A percentile compares a stretch with the other conserved stretches of the same genome.
These are phyloP conservation scores for Coniella lustricola DNA, from an alignment of 2,329 filamentous ascomycete genomes.

Conservation along the genomic window DNA sequence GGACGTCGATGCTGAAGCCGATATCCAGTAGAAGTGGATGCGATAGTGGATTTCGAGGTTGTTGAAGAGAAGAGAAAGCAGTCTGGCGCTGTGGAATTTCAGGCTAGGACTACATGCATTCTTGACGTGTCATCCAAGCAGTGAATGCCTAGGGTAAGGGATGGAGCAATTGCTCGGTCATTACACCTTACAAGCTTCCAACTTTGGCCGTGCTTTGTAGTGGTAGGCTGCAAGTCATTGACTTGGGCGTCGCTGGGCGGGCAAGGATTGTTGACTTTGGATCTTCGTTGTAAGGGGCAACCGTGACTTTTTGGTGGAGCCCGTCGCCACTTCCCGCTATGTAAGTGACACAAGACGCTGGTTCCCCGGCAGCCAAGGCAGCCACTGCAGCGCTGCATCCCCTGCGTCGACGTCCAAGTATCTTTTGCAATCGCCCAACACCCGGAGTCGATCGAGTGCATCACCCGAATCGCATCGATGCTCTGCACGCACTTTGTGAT, in stretches of 20 bases:
- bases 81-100: not conserved
- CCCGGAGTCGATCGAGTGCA: no score
- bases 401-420: no score
- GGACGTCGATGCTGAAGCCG: not conserved
- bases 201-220: no score
- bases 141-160: not conserved
- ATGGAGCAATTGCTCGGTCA: no score
- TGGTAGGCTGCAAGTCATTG: no score
- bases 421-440: no score
- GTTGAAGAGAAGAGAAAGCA: not conserved
- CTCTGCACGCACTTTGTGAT: no score
- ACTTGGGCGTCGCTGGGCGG: not conserved
- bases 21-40: slow-evolving; percentile 2
- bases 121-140: not conserved
- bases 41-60: not conserved
- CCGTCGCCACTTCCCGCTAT: not conserved
- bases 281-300: slow-evolving; percentile 12
- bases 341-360: no score
- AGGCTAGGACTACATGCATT: not conserved
- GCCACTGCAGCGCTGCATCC: no score
- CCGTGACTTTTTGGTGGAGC: slow-evolving; percentile 4
- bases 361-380: no score
- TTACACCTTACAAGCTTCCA: no score
- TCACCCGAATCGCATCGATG: no score
- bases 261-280: slow-evolving; percentile 7